Conservation (phyloP, 345 rosid species). For the Trapa incisa region DNA sequence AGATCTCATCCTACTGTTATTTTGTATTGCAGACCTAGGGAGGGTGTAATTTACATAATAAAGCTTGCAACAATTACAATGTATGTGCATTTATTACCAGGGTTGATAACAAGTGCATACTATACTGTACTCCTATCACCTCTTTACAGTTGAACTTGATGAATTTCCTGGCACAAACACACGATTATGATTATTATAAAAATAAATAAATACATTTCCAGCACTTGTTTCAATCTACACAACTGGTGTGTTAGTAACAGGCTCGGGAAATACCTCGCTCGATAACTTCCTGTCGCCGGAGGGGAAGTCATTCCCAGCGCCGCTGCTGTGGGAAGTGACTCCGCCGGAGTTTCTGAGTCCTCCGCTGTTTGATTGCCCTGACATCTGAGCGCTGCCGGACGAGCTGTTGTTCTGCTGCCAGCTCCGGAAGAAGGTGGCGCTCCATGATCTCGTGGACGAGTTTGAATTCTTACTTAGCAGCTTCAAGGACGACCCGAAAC, state of each 20-base stretch:
- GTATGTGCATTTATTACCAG: no score
- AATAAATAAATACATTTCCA: no score
- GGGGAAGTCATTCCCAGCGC: slow-evolving; percentile 36
- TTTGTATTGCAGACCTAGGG: not conserved
- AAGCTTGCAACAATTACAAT: no score
- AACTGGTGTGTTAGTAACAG: slow-evolving; percentile 11
- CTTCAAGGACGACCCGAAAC: slow-evolving; percentile 44
- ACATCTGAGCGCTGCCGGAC: slow-evolving; percentile 28
- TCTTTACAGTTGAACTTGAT: no score
- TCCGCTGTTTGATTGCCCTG: slow-evolving; percentile 19
- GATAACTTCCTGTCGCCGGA: slow-evolving; percentile 43
- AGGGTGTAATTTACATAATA: no score
- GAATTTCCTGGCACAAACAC: no score
- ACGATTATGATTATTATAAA: no score
- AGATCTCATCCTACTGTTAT: not conserved
- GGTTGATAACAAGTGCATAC: no score
- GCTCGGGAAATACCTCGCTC: slow-evolving; percentile 52
- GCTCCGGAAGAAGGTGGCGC: slow-evolving; percentile 57
- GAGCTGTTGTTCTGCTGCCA: slow-evolving; percentile 51
- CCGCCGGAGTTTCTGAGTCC: slow-evolving; percentile 37
- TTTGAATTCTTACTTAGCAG: slow-evolving; percentile 29
- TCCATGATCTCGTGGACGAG: slow-evolving; percentile 72
- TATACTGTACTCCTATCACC: no score
- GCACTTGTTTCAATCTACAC: no score
- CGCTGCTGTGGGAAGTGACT: slow-evolving; percentile 44